Conservation (phyloP, 2,329 filamentous ascomycete genomes). For the Scedosporium boydii region DNA sequence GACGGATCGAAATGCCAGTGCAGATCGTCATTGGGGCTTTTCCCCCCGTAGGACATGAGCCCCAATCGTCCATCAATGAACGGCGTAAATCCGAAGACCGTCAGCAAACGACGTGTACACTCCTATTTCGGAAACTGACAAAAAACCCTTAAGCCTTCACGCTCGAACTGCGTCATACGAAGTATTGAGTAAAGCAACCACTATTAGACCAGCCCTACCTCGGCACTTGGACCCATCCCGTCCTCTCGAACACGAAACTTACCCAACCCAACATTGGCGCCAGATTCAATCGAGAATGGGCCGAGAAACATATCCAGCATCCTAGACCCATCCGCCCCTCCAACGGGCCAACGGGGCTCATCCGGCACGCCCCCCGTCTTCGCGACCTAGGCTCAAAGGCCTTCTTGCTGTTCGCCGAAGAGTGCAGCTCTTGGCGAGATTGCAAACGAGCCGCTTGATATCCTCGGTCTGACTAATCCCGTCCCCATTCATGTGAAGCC, state of each 20-base stretch:
- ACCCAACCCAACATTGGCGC: neutral
- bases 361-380: neutral
- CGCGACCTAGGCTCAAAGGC: neutral
- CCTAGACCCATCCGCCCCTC: neutral
- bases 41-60: no score
- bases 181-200: no score
- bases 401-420: neutral
- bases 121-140: no score
- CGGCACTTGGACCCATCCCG: no score
- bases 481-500: neutral
- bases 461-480: neutral
- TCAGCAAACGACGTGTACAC: no score
- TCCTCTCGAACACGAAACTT: neutral
- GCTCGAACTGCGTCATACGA: no score
- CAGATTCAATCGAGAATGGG: neutral
- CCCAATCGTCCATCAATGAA: no score
- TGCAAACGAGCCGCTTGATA: neutral
- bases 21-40: no score
- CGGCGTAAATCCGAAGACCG: no score
- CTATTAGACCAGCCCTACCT: no score
- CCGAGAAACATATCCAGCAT: neutral
- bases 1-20: no score
- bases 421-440: neutral
- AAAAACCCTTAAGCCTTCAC: no score
- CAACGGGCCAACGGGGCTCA: neutral